These are phyloP conservation scores for Gossypium rotundifolium DNA, from an alignment of 345 rosid species.

Conservation along the genomic window DNA sequence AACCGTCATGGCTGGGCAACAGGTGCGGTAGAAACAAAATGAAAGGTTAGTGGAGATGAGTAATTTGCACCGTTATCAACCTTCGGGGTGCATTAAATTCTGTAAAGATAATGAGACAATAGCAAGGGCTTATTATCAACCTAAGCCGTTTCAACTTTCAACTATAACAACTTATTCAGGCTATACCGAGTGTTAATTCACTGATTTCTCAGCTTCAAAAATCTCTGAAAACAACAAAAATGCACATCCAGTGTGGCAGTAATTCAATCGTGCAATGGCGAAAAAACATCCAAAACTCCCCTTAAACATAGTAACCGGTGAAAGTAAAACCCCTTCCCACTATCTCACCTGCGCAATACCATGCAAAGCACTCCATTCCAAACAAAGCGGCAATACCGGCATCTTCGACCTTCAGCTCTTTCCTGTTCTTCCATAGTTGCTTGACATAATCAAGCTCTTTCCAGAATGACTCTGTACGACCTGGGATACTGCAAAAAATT, in stretches of 20 bases:
- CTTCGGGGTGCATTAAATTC: background rate
- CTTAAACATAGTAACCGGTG: constrained; percentile 78
- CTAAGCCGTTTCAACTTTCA: constrained; percentile 30
- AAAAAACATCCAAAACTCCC: constrained; percentile 19
- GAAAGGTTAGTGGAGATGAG: background rate
- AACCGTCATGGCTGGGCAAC: no score
- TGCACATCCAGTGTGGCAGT: constrained; percentile 21
- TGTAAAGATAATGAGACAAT: background rate
- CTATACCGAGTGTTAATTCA: constrained; percentile 24
- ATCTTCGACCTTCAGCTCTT: constrained; percentile 70
- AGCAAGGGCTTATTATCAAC: constrained; percentile 15
- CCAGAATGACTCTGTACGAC: constrained; percentile 63
- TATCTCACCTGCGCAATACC: constrained; percentile 88
- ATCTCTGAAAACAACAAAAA: constrained; percentile 30
- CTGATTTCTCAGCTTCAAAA: constrained; percentile 60
- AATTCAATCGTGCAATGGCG: constrained; percentile 23
- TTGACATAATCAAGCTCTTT: constrained; percentile 65
- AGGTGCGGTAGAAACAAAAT: background rate
- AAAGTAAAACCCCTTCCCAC: constrained; percentile 84
- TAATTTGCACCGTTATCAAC: background rate
- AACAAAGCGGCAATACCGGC: constrained; percentile 73
- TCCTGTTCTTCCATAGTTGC: constrained; percentile 60
- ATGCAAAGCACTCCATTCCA: constrained; percentile 83
- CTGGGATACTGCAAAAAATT: constrained; percentile 49
- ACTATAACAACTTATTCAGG: constrained; percentile 35